Conservation (phyloP, 2,329 filamentous ascomycete species). For the Pseudocercospora eumusae region DNA sequence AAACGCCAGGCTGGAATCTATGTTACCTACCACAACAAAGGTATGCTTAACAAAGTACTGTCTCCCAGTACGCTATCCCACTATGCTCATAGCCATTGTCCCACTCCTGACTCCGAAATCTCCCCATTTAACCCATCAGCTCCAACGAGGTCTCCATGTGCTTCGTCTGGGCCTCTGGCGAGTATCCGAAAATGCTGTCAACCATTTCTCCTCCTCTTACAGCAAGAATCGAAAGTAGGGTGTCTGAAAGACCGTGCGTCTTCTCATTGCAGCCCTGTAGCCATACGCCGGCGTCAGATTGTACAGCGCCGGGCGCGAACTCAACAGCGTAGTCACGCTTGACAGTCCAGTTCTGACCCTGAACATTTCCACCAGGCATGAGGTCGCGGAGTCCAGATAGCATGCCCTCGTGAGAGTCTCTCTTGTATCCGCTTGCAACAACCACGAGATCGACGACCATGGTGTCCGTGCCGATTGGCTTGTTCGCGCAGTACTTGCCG, state of each 20-base stretch:
- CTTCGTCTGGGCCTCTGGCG: slow-evolving; percentile 18
- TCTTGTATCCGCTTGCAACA: slow-evolving; percentile 81
- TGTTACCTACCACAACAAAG: neutral
- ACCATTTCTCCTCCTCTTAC: slow-evolving; percentile 43
- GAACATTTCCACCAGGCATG: slow-evolving; percentile 58
- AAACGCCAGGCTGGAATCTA: neutral
- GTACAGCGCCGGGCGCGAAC: slow-evolving; percentile 68
- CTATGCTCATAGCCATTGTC: neutral
- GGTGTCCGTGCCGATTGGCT: slow-evolving; percentile 50
- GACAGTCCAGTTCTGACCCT: slow-evolving; percentile 62
- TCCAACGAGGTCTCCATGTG: slow-evolving; percentile 23
- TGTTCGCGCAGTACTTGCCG: slow-evolving; percentile 46
- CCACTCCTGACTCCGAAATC: neutral
- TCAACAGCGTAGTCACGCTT: slow-evolving; percentile 76
- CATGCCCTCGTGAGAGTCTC: slow-evolving; percentile 76
- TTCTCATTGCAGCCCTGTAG: slow-evolving; percentile 91
- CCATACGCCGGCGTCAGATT: slow-evolving; percentile 77
- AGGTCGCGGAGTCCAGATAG: slow-evolving; percentile 67
- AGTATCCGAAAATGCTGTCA: slow-evolving; percentile 40
- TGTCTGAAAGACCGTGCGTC: slow-evolving; percentile 74
- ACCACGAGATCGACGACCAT: slow-evolving; percentile 79
- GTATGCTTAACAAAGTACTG: neutral
- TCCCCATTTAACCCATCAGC: slow-evolving; percentile 8
- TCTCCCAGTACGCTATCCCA: neutral
- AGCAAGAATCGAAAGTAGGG: slow-evolving; percentile 42